Evolutionary conservation across 768 basidiomycete genomes (phyloP), one percentile per base, ranked within the genome.

Genomic region (Leccinum sublutescens): DNA sequence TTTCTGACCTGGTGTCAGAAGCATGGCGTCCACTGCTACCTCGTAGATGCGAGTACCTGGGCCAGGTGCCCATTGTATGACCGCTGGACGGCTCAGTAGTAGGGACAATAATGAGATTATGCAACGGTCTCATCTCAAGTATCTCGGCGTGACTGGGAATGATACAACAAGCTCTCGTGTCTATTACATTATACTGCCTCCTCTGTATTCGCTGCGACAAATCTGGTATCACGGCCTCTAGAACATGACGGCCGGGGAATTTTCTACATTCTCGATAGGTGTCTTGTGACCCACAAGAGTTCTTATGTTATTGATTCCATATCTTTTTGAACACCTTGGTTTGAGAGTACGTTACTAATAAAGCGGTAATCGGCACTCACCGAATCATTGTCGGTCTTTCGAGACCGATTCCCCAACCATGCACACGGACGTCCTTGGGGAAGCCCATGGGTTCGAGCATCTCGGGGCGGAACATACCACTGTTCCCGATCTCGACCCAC

Each of bases 371-470:
- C 45, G 14, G 31, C 10, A 75, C 86, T 64, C 64, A 93, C 93
- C 95, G 86, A 76, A 99, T 98, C 97, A 99, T 98, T 1, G 97
- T 98, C 17, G 97, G 97, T 61, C 97, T 79, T 77, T 99, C 97
- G 29, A 98, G 78, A 68, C 87, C 84, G 62, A 99, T 83, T 50
- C 97, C 97, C 93, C 95, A 99, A 17, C 97, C 97, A 62, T 95
- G 92, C 25, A 98, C 96, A 25, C 95, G 88, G 11, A 98, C 94
- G 68, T 95, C 95, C 64, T 92, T 90, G 0, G 97, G 97, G 71
- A 98, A 87, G 33, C 97, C 97, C 95, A 98, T 98, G 7, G 97
- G 95, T 72, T 95, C 95, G 33, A 99, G 80, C 96, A 99, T 98
- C 74, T 99, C 97, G 4, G 97, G 97, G 34, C 97, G 86, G 87